A percentile compares a stretch with the other conserved stretches of the same genome.
Evolutionary conservation across 1,284 basidiomycete genomes (phyloP).

Genomic region (Inonotus obliquus): DNA sequence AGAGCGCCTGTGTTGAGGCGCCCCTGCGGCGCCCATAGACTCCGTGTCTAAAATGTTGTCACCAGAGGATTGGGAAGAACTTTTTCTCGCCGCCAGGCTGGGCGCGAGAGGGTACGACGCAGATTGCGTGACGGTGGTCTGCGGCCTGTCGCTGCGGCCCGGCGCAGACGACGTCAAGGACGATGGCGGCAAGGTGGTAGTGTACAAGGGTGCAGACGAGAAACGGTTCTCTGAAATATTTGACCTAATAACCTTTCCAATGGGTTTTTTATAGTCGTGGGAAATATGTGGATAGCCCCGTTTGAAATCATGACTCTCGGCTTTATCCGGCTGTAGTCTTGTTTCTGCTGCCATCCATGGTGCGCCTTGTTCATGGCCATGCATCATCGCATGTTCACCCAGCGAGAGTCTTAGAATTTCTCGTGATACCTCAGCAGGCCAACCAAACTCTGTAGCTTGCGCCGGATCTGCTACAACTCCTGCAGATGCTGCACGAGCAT

Average conservation of each 20-base stretch:
- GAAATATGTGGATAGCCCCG: constrained; percentile 8
- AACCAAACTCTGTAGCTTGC: constrained; percentile 29
- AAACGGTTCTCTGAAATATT: constrained; percentile 2
- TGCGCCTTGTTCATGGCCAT: not conserved
- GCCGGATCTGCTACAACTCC: constrained; percentile 26
- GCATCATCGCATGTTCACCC: constrained; percentile 17
- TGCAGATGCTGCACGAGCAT: constrained; percentile 32
- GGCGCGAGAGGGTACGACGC: not conserved
- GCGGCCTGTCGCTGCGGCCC: constrained; percentile 3
- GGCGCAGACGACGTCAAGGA: constrained; percentile 8
- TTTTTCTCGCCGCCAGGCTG: not conserved
- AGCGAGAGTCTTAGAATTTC: constrained; percentile 39
- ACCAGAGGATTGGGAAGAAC: not conserved
- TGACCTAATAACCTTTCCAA: constrained; percentile 4
- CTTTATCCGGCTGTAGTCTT: not conserved
- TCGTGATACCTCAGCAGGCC: constrained; percentile 41
- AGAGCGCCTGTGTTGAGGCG: constrained; percentile 7
- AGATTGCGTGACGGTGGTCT: not conserved
- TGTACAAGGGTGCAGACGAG: constrained; percentile 4
- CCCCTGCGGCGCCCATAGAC: not conserved
- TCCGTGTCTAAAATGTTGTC: not conserved
- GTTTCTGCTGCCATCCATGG: not conserved
- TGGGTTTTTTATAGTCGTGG: constrained; percentile 11
- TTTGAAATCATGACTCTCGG: not conserved
- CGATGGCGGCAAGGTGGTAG: constrained; percentile 4